Evolutionary conservation across 75 land plant species (phyloP).

Genomic region (Cunninghamia lanceolata): DNA sequence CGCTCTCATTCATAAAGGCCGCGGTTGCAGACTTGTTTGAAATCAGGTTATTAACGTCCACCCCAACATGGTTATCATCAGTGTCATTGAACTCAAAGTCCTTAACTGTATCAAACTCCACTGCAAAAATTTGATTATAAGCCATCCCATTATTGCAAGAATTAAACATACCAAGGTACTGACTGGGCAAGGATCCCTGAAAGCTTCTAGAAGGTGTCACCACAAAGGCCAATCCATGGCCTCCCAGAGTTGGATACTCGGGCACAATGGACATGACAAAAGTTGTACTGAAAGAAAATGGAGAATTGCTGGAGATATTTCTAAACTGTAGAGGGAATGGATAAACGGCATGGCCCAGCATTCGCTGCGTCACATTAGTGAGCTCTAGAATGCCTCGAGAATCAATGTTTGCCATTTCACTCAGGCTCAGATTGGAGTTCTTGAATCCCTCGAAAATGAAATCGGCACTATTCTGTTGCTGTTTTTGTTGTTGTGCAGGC

Average conservation of each 20-base stretch:
- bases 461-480: no score
- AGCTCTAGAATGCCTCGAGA: no score
- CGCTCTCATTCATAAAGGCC: slow-evolving; percentile 12
- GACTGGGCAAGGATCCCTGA: slow-evolving; percentile 29
- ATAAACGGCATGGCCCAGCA: slow-evolving; percentile 12
- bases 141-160: slow-evolving; percentile 19
- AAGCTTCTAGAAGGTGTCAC: slow-evolving; percentile 36
- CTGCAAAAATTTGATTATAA: slow-evolving; percentile 53
- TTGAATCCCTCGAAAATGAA: no score
- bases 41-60: slow-evolving; percentile 40
- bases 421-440: no score
- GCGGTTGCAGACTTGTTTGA: slow-evolving; percentile 39
- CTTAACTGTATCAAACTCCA: slow-evolving; percentile 64
- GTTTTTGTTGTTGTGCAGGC: no score
- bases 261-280: slow-evolving; percentile 53
- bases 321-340: slow-evolving; percentile 15
- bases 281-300: slow-evolving; percentile 53
- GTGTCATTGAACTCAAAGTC: slow-evolving; percentile 51
- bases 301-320: neutral
- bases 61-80: slow-evolving; percentile 60
- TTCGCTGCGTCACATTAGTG: no score
- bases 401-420: no score
- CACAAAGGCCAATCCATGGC: slow-evolving; percentile 67
- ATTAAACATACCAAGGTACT: slow-evolving; percentile 62
- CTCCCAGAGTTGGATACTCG: slow-evolving; percentile 39